phyloP scores from a whole-genome alignment of 2,329 filamentous ascomycete genomes.

The Magnaporthiopsis incrustans region DNA sequence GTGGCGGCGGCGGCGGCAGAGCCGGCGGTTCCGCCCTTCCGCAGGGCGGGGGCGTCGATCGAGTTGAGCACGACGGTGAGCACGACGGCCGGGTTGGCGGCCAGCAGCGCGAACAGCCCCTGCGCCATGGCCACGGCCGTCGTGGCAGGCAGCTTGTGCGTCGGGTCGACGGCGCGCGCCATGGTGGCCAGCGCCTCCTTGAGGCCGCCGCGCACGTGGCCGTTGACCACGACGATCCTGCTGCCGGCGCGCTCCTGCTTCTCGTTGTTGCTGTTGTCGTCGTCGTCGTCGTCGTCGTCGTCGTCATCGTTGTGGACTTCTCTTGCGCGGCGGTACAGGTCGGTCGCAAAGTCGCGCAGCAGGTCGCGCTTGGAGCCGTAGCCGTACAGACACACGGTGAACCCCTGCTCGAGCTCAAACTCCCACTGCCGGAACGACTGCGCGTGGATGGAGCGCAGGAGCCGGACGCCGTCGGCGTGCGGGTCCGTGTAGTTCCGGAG shows the following conservation, averaged over 20 bases:
- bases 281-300: slow-evolving; percentile 20
- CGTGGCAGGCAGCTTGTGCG: slow-evolving; percentile 43
- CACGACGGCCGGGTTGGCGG: slow-evolving; percentile 26
- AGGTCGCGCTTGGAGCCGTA: slow-evolving; percentile 82
- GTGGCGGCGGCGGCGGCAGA: slow-evolving; percentile 27
- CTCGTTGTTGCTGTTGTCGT: slow-evolving; percentile 26
- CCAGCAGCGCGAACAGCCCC: slow-evolving; percentile 53
- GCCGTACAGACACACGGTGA: slow-evolving; percentile 85
- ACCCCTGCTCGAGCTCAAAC: slow-evolving; percentile 81
- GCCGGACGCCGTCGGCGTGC: slow-evolving; percentile 61
- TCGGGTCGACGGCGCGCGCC: slow-evolving; percentile 50
- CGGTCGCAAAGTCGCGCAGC: slow-evolving; percentile 65
- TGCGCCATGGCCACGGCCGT: slow-evolving; percentile 60
- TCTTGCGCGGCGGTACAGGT: slow-evolving; percentile 44
- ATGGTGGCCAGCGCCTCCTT: slow-evolving; percentile 61
- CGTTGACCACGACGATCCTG: slow-evolving; percentile 78
- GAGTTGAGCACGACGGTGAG: slow-evolving; percentile 76
- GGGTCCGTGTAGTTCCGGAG: slow-evolving; percentile 57
- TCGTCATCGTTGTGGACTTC: slow-evolving; percentile 13
- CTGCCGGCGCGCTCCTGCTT: slow-evolving; percentile 28
- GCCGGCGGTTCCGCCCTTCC: slow-evolving; percentile 45
- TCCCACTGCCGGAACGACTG: slow-evolving; percentile 85
- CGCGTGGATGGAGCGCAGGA: slow-evolving; percentile 66
- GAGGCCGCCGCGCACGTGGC: slow-evolving; percentile 50
- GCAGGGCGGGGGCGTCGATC: slow-evolving; percentile 71